Conservation (phyloP, 192 early-diverging fungal genomes). For the Chytriomyces hyalinus region DNA sequence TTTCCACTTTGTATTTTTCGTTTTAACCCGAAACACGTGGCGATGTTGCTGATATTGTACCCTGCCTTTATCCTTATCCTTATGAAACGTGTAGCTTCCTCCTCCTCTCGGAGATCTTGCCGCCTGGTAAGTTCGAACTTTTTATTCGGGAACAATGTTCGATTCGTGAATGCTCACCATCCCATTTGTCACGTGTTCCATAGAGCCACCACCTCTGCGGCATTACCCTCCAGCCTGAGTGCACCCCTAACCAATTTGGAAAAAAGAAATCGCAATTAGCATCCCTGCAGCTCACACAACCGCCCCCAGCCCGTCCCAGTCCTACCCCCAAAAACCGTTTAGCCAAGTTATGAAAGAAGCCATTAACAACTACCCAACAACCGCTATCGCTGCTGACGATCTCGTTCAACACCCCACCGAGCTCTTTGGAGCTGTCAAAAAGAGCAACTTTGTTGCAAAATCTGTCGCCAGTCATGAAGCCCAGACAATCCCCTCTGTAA, state of each 20-base stretch:
- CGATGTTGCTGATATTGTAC: neutral
- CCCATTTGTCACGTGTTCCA: neutral
- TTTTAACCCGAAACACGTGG: neutral
- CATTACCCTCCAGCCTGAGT: slow-evolving; percentile 11
- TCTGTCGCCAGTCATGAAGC: too few relatives aligned
- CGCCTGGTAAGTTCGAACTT: slow-evolving; percentile 20
- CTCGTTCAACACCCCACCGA: neutral
- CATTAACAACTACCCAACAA: neutral
- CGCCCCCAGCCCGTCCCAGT: slow-evolving; percentile 6
- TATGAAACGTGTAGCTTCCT: neutral
- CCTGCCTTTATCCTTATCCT: slow-evolving; percentile 3
- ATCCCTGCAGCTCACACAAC: neutral
- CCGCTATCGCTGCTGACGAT: neutral
- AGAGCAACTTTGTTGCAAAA: too few relatives aligned
- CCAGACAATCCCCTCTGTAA: neutral
- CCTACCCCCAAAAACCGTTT: neutral
- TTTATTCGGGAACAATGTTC: neutral
- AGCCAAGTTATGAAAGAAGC: slow-evolving; percentile 32
- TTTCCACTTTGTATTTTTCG: neutral
- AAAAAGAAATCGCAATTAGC: neutral
- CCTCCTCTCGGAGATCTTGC: slow-evolving; percentile 30
- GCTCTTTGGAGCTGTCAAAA: neutral
- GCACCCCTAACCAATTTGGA: neutral
- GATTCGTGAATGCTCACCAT: neutral
- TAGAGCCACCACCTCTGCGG: slow-evolving; percentile 39